Base-by-base conservation (phyloP, 2,329 filamentous ascomycete species). In the Aureobasidium uvarum region DNA sequence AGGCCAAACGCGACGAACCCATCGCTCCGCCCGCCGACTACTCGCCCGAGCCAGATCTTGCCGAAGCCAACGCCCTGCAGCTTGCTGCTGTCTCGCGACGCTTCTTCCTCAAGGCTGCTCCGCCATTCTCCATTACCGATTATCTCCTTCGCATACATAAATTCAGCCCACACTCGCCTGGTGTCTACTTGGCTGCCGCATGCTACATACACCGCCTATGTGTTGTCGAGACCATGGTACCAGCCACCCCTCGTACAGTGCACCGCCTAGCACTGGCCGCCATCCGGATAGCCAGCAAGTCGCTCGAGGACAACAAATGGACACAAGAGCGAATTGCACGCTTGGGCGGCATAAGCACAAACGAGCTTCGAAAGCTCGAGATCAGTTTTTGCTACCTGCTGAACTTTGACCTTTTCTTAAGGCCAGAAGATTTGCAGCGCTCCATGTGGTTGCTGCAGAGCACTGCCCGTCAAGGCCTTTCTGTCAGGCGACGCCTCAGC, bases 141-240 rank as follows among this genome's bases (percentile, higher is more conserved):
- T 99, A 98, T 74, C 84, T 98, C 28, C 82, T 88, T 72, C 90
- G 94, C 18, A 85, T 98, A 66, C 93, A 98, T 78, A 86, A 86
- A 66, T 97, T 90, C 79, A 98, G 94, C 73, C 93, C 95, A 3
- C 92, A 96, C 85, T 96, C 91, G 68, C 92, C 93, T 0, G 94
- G 89, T 28, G 94, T 98, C 11, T 97, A 96, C 78, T 86, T 99
- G 31, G 92, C 94, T 1, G 89, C 93, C 5, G 92, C 90, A 54
- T 82, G 90, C 10, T 98, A 96, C 78, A 94, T 97, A 69, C 88
- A 94, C 74, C 87, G 89, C 28, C 82, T 98, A 48, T 90, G 89
- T 0, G 86, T 94, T 14, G 83, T 89, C 51, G 91, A 82, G 62
- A 76, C 96, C 74, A 85, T 89, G 28, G 89, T 98, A 25, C 87